Conservation (phyloP, 1,139 yeast species). For the Protomyces inouyei region DNA sequence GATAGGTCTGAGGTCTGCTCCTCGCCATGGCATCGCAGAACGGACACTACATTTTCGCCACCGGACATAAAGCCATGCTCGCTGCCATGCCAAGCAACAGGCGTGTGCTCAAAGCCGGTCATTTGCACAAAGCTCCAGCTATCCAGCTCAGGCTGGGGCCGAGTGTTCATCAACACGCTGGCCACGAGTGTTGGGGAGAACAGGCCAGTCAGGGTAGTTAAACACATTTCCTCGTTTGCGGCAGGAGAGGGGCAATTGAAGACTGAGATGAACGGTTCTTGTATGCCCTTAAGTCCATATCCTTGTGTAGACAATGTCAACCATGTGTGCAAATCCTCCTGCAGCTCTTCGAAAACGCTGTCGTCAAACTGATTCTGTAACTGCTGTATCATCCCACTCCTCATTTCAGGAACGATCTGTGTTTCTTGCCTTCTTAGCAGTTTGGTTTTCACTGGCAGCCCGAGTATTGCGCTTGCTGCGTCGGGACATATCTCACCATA, state of each 20-base stretch:
- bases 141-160: neutral
- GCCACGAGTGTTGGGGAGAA: neutral
- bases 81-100: slow-evolving; percentile 15
- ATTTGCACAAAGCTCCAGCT: slow-evolving; percentile 4
- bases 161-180: neutral
- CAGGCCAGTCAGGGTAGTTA: slow-evolving; percentile 3
- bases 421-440: neutral
- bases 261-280: slow-evolving; percentile 7
- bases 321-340: slow-evolving; percentile 10
- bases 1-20: neutral
- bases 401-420: neutral
- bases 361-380: neutral
- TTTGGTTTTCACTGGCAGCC: neutral
- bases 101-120: slow-evolving; percentile 14
- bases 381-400: neutral
- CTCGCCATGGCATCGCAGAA: neutral
- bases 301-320: slow-evolving; percentile 3
- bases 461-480: neutral
- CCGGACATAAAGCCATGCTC: slow-evolving; percentile 19
- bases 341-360: slow-evolving; percentile 2
- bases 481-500: neutral
- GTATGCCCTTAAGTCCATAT: neutral
- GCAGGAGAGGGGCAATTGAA: slow-evolving; percentile 3
- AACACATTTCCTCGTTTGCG: neutral
- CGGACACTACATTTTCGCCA: slow-evolving; percentile 14